A percentile compares a stretch with the other conserved stretches of the same genome.
phyloP scores from a whole-genome alignment of 164 flowering plant species.

The Malania oleifera region DNA sequence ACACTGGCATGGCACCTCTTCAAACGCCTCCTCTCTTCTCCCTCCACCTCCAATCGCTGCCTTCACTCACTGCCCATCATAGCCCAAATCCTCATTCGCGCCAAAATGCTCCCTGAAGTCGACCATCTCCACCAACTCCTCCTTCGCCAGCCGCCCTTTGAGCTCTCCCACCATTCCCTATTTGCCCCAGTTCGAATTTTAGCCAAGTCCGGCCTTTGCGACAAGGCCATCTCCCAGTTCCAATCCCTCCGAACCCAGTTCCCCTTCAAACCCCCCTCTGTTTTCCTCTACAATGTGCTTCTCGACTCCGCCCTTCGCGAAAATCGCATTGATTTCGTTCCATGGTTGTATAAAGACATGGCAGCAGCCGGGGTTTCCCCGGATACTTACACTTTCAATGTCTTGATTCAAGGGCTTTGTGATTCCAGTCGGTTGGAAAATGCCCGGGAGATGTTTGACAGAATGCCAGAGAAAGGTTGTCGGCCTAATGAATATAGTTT shows the following conservation, averaged over 20 bases:
- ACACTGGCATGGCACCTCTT: slow-evolving; percentile 69
- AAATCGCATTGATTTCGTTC: slow-evolving; percentile 31
- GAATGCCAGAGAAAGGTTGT: slow-evolving; percentile 75
- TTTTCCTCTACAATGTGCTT: slow-evolving; percentile 57
- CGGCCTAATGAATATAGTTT: slow-evolving; percentile 70
- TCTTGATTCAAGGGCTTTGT: slow-evolving; percentile 54
- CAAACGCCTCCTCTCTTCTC: slow-evolving; percentile 48
- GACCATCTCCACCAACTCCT: slow-evolving; percentile 53
- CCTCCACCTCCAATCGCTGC: slow-evolving; percentile 16
- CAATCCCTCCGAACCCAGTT: slow-evolving; percentile 45
- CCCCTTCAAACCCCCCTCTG: slow-evolving; percentile 43
- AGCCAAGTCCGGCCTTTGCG: slow-evolving; percentile 35
- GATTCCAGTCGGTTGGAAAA: slow-evolving; percentile 59
- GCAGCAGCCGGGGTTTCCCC: slow-evolving; percentile 44
- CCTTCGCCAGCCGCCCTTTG: slow-evolving; percentile 17
- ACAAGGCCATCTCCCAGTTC: slow-evolving; percentile 56
- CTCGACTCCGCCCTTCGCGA: slow-evolving; percentile 37
- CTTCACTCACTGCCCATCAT: slow-evolving; percentile 39
- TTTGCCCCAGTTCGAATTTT: slow-evolving; percentile 27
- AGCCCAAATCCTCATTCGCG: slow-evolving; percentile 42
- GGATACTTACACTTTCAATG: slow-evolving; percentile 72
- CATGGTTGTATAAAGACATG: slow-evolving; percentile 72
- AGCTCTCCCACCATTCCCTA: slow-evolving; percentile 21
- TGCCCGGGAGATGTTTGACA: slow-evolving; percentile 74
- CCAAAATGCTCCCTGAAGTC: slow-evolving; percentile 54